These are phyloP conservation scores for Acanthamoeba triangularis DNA, from an alignment of 208 protist species.

Conservation along the genomic window DNA sequence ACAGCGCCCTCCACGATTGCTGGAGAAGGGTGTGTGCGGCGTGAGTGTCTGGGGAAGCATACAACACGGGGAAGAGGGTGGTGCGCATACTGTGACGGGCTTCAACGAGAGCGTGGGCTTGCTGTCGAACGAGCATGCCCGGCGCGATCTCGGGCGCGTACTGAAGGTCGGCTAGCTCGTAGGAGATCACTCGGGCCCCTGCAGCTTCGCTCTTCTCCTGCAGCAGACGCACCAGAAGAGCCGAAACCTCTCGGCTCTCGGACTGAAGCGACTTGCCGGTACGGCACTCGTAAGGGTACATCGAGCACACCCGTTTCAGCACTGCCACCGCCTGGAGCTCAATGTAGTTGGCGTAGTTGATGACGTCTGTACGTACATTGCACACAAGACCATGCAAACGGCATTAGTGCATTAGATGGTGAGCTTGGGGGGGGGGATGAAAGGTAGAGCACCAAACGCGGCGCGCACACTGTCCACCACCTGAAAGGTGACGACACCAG, in stretches of 20 bases:
- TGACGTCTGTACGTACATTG: not conserved
- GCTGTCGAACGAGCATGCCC: slow-evolving; percentile 65
- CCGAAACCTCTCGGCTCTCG: slow-evolving; percentile 11
- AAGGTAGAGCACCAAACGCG: not conserved
- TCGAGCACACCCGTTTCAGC: slow-evolving; percentile 47
- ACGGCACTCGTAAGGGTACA: slow-evolving; percentile 25
- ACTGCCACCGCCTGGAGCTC: slow-evolving; percentile 18
- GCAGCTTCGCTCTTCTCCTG: slow-evolving; percentile 20
- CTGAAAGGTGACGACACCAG: slow-evolving; percentile 34
- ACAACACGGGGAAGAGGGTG: no score
- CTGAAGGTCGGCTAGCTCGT: slow-evolving; percentile 66
- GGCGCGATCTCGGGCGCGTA: slow-evolving; percentile 70
- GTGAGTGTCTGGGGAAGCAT: no score
- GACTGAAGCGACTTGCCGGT: slow-evolving; percentile 44
- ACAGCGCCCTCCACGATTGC: slow-evolving; percentile 9
- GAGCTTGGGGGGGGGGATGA: no score
- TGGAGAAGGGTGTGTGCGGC: not conserved
- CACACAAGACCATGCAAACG: not conserved
- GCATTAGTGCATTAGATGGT: not conserved
- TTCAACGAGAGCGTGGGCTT: slow-evolving; percentile 57
- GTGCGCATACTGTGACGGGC: slow-evolving; percentile 18
- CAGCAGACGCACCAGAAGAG: not conserved
- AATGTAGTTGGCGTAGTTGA: slow-evolving; percentile 25
- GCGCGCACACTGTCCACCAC: slow-evolving; percentile 17
- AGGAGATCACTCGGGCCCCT: slow-evolving; percentile 23